Conservation (phyloP, 140 eudicot species). For the Bidens hawaiensis region DNA sequence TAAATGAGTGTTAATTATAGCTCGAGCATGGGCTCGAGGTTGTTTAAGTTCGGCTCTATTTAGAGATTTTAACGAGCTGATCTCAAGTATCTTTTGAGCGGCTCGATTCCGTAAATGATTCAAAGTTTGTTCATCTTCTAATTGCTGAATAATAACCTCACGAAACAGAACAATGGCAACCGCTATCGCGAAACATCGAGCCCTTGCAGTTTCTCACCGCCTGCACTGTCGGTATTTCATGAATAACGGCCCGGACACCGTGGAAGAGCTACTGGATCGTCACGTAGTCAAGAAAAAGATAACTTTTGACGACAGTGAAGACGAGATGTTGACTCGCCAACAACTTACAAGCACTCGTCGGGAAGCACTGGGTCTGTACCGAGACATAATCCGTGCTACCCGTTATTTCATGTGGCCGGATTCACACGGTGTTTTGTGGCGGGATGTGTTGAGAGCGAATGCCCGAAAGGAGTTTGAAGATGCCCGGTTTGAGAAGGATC, state of each 20-base stretch:
- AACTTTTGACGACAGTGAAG: conserved; percentile 44
- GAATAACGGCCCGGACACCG: conserved; percentile 80
- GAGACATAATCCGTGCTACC: conserved; percentile 81
- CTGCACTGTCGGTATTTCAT: conserved; percentile 23
- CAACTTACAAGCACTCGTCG: conserved; percentile 78
- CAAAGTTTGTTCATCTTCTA: too few relatives aligned
- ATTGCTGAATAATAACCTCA: background rate
- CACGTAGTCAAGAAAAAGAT: conserved; percentile 61
- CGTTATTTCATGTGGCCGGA: conserved; percentile 85
- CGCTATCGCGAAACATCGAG: conserved; percentile 17
- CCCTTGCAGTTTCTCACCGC: conserved; percentile 12
- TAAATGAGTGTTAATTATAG: too few relatives aligned
- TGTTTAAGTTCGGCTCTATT: too few relatives aligned
- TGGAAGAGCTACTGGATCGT: conserved; percentile 82
- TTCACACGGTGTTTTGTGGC: conserved; percentile 65
- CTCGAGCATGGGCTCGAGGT: too few relatives aligned
- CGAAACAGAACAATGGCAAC: conserved; percentile 26
- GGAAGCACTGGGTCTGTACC: conserved; percentile 74
- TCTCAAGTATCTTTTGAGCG: too few relatives aligned
- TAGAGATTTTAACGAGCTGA: too few relatives aligned
- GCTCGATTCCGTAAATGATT: too few relatives aligned
- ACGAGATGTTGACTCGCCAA: conserved; percentile 53
- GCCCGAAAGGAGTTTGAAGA: conserved; percentile 89
- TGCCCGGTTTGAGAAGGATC: conserved; percentile 85
- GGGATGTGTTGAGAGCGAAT: conserved; percentile 70